phyloP scores from a whole-genome alignment of 169 alveolate species.

The Cyclospora cayetanensis region DNA sequence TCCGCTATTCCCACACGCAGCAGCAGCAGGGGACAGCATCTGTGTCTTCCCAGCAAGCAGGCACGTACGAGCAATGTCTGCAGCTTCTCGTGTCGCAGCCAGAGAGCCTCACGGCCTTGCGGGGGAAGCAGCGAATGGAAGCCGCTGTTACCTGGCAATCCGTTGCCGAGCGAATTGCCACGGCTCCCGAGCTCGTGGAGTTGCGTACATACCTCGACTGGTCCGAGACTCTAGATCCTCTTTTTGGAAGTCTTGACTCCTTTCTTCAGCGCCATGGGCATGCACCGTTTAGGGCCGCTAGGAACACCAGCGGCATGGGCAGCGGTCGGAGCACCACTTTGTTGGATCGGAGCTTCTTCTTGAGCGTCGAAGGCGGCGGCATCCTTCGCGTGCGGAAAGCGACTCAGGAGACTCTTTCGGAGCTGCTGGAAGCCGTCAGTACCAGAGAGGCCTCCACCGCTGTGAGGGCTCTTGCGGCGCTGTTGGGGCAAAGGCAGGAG shows the following conservation, averaged over 20 bases:
- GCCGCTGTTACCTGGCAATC: neutral
- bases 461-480: slow-evolving; percentile 11
- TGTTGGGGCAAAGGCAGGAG: slow-evolving; percentile 45
- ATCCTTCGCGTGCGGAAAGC: neutral
- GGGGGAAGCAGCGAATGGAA: neutral
- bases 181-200: slow-evolving; percentile 41
- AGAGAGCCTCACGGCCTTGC: neutral
- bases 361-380: neutral
- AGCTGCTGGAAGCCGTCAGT: neutral
- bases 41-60: slow-evolving; percentile 33
- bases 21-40: neutral
- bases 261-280: slow-evolving; percentile 26
- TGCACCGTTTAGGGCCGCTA: neutral
- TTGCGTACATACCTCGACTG: neutral
- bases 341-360: neutral
- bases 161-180: neutral
- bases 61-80: neutral
- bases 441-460: slow-evolving; percentile 28
- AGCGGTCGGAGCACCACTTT: slow-evolving; percentile 5
- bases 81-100: neutral
- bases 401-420: neutral
- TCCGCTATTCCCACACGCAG: neutral
- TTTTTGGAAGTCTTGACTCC: neutral
- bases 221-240: neutral
- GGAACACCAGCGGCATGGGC: neutral